Evolutionary conservation across 805 yeast species (phyloP), one percentile per base, ranked within the genome.

Genomic region (Kuraishia ogatae): DNA sequence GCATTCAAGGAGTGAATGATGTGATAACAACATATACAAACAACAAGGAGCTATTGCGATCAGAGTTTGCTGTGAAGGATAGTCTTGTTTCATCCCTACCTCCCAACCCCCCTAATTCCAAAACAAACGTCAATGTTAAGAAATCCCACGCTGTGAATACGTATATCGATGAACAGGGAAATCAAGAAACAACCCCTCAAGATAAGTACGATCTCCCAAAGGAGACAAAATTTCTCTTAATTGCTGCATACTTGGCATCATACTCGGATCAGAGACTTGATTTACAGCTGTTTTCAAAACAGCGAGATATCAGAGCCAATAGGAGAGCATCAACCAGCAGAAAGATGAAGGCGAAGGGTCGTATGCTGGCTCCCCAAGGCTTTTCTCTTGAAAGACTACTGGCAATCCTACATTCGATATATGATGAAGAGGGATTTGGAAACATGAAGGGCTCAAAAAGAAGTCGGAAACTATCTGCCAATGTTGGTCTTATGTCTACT

Each of bases 161-260:
- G 29, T 10, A 6, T 26, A 26, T 10, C 6, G 3, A 53, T 68
- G 17, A 61, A 61, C 21, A 62, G 56, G 54, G 54, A 60, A 49
- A 65, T 49, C 11, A 54, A 61, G 50, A 24, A 43, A 19, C 50
- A 54, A 50, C 15, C 47, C 56, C 4, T 23, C 21, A 28, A 10
- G 24, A 23, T 11, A 24, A 54, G 22, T 23, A 58, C 53, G 85
- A 83, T 59, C 69, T 88, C 48, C 82, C 92, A 0, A 65, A 64
- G 8, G 77, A 80, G 52, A 79, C 93, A 1, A 87, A 88, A 63
- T 89, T 79, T 63, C 69, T 92, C n/a, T 68, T 91, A 17, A 78
- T 90, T 35, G 89, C 97, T 1, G 84, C 96, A 0, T 92, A 87
- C 66, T 70, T 91, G 51, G 96, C 96, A 0, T 89, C 97, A 0